Evolutionary conservation across 352 stramenopile genomes (phyloP).

Genomic region (Phytophthora pseudosyringae): DNA sequence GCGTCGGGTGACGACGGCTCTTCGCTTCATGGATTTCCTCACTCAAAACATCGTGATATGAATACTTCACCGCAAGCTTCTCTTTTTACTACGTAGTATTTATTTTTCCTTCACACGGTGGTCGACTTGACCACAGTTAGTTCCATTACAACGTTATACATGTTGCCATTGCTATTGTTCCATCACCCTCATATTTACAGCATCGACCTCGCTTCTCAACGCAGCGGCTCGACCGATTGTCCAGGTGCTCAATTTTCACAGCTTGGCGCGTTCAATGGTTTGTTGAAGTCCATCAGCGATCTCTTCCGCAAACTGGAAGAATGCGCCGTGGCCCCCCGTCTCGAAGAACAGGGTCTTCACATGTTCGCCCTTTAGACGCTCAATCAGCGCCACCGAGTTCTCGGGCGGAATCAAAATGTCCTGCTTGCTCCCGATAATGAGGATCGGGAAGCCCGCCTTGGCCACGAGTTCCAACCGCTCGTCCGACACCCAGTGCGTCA

Average conservation of each 20-base stretch:
- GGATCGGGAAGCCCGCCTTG: conserved; percentile 50
- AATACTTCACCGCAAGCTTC: too few species aligned
- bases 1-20: too few species aligned
- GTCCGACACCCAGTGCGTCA: conserved; percentile 61
- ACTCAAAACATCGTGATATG: too few species aligned
- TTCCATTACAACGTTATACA: too few species aligned
- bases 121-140: too few species aligned
- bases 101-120: too few species aligned
- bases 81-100: too few species aligned
- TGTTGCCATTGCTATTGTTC: background rate
- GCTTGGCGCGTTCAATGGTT: conserved; percentile 38
- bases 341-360: conserved; percentile 43
- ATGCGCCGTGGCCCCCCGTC: conserved; percentile 39
- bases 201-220: background rate
- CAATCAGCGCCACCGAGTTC: conserved; percentile 40
- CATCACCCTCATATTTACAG: conserved; percentile 1
- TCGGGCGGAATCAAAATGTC: conserved; percentile 53
- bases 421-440: conserved; percentile 53
- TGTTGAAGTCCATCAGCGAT: conserved; percentile 35
- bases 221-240: background rate
- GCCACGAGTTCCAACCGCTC: conserved; percentile 47
- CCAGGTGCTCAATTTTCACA: conserved; percentile 17
- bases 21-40: too few species aligned
- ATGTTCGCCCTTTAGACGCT: conserved; percentile 36
- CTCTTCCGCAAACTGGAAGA: conserved; percentile 47